Conservation (phyloP, 805 yeast genomes). For the Hanseniaspora taiwanica region DNA sequence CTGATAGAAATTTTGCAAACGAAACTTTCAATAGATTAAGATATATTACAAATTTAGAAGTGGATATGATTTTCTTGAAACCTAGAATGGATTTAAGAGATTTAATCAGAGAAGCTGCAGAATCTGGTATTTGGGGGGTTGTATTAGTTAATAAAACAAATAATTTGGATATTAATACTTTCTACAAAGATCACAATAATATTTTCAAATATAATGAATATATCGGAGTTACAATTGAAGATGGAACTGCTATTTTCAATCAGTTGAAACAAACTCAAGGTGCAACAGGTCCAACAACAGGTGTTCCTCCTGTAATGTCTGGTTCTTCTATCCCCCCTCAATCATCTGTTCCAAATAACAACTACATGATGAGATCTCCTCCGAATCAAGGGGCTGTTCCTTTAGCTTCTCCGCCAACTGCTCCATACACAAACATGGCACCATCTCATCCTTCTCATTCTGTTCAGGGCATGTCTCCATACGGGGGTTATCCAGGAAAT, state of each 20-base stretch:
- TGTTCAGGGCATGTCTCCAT: constrained; percentile 11
- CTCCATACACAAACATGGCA: constrained; percentile 8
- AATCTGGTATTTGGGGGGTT: constrained; percentile 63
- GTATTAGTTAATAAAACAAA: constrained; percentile 45
- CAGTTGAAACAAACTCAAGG: constrained; percentile 15
- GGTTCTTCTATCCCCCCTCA: neutral
- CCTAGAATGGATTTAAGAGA: constrained; percentile 31
- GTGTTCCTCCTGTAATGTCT: neutral
- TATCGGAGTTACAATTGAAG: constrained; percentile 49
- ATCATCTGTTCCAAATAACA: constrained; percentile 1
- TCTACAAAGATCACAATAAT: constrained; percentile 54
- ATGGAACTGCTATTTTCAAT: constrained; percentile 37
- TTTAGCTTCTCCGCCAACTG: constrained; percentile 8
- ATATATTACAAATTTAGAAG: constrained; percentile 26
- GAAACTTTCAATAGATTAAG: constrained; percentile 30
- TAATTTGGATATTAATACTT: constrained; percentile 57
- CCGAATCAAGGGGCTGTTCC: constrained; percentile 7
- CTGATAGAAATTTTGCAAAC: constrained; percentile 31
- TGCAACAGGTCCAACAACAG: neutral
- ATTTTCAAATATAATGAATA: constrained; percentile 78
- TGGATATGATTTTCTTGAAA: constrained; percentile 30
- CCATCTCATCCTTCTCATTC: constrained; percentile 11
- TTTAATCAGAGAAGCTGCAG: constrained; percentile 63
- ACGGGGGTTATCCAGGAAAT: constrained; percentile 7
- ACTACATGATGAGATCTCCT: constrained; percentile 7